These are phyloP conservation scores for Houttuynia cordata DNA, from an alignment of 164 flowering plant species.

Conservation along the genomic window DNA sequence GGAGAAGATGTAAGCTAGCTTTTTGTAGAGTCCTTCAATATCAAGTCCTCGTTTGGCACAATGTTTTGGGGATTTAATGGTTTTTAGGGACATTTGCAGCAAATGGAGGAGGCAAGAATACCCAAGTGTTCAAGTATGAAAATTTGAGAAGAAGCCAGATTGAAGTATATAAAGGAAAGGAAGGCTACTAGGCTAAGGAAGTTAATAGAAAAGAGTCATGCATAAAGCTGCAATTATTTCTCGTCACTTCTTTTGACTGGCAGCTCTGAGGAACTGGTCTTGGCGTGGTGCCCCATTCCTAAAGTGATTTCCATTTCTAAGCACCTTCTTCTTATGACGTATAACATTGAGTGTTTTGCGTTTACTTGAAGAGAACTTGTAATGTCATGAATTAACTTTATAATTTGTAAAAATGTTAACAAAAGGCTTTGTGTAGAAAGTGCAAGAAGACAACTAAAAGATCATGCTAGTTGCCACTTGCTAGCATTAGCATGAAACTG, in stretches of 20 bases:
- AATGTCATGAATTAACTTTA: too few species aligned
- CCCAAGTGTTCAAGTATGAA: background rate
- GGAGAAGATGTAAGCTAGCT: slow-evolving; percentile 11
- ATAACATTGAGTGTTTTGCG: too few species aligned
- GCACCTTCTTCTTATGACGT: background rate
- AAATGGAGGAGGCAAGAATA: background rate
- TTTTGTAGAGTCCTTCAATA: slow-evolving; percentile 13
- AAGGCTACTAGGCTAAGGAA: background rate
- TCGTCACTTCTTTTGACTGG: background rate
- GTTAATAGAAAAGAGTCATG: background rate
- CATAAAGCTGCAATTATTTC: slow-evolving; percentile 4
- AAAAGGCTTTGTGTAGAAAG: too few species aligned
- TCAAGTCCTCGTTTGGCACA: slow-evolving; percentile 19
- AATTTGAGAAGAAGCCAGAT: background rate
- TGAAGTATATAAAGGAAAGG: background rate
- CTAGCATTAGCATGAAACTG: too few species aligned
- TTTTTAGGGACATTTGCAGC: slow-evolving; percentile 14
- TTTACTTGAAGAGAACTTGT: too few species aligned
- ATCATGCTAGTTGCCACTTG: too few species aligned
- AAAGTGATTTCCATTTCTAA: background rate
- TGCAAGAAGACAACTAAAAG: too few species aligned
- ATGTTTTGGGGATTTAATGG: slow-evolving; percentile 16
- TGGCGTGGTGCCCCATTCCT: background rate
- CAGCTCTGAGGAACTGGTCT: too few species aligned
- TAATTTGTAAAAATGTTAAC: too few species aligned